phyloP scores from a whole-genome alignment of 352 stramenopile species.

The Phytophthora syringae region DNA sequence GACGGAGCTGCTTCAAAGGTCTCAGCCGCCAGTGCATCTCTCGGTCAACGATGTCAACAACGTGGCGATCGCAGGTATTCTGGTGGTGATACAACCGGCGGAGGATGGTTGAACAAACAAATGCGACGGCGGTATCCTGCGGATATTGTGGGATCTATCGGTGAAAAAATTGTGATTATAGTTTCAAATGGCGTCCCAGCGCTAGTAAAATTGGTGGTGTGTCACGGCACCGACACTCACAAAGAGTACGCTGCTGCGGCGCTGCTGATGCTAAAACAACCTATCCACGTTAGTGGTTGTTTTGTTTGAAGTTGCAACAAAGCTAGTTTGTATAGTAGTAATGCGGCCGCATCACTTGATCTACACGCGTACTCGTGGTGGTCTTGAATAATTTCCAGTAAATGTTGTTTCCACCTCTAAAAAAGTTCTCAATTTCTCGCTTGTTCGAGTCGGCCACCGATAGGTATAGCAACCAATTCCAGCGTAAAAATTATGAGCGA shows the following conservation, averaged over 20 bases:
- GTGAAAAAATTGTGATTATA: background rate
- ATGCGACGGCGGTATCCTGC: background rate
- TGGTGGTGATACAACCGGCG: background rate
- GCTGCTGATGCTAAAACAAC: background rate
- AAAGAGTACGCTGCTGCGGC: conserved; percentile 6
- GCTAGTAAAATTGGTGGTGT: background rate
- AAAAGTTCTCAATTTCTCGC: too few relatives aligned
- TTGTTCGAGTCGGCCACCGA: too few relatives aligned
- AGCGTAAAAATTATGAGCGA: too few relatives aligned
- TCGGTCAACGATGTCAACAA: background rate
- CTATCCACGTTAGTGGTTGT: too few relatives aligned
- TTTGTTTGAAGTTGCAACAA: too few relatives aligned
- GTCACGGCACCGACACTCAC: background rate
- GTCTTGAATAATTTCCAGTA: too few relatives aligned
- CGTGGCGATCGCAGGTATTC: background rate
- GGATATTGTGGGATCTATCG: background rate
- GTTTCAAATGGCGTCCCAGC: background rate
- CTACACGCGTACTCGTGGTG: too few relatives aligned
- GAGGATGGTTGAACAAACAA: background rate
- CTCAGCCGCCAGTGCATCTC: background rate
- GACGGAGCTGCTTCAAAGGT: background rate
- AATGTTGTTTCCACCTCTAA: too few relatives aligned
- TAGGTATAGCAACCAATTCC: too few relatives aligned
- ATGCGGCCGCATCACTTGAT: too few relatives aligned
- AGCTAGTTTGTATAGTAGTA: too few relatives aligned